Evolutionary conservation across 345 rosid genomes (phyloP), one percentile per base, ranked within the genome.

Genomic region (Citrus medica): DNA sequence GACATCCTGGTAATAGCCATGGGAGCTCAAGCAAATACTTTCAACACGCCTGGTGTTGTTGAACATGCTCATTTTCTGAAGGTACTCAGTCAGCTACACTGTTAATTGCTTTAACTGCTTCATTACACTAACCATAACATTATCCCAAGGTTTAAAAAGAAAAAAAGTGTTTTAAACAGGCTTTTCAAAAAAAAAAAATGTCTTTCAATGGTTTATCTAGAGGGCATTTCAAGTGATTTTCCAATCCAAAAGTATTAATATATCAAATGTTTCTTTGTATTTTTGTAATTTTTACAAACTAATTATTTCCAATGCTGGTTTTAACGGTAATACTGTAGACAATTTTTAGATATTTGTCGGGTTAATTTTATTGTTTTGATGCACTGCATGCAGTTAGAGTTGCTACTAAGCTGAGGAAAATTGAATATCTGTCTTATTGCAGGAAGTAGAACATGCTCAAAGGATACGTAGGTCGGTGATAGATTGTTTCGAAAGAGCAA

Each of bases 391-490:
- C 63, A n/a, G 63, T 8, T 59, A n/a, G 5, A 5, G 51, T 42
- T 13, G 10, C 42, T 68, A 68, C 7, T n/a, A 22, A 10, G 9
- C 25, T 19, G 9, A 24, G 60, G 56, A 17, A 40, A 33, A 48
- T 27, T 42, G 19, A 76, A 66, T 35, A 25, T 53, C 42, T 59
- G 56, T 40, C 33, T 13, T 68, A 10, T 24, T 77, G 71, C 85
- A 91, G 92, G 95, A 94, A 86, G 87, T 93, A 0, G 92, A 91
- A 76, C 94, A 94, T 83, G 98, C 97, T 58, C 91, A 87, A 76
- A 86, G 56, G 62, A 85, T 92, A 93, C 56, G 95, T 1, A 86
- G 78, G 59, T 73, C 92, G 0, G 90, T 94, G 76, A 86, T 94
- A n/a, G 86, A 86, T 71, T 89, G 94, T 76, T 94, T 90, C 16